These are phyloP conservation scores for Terfezia boudieri DNA, from an alignment of 495 filamentous ascomycete genomes.

Conservation along the genomic window DNA sequence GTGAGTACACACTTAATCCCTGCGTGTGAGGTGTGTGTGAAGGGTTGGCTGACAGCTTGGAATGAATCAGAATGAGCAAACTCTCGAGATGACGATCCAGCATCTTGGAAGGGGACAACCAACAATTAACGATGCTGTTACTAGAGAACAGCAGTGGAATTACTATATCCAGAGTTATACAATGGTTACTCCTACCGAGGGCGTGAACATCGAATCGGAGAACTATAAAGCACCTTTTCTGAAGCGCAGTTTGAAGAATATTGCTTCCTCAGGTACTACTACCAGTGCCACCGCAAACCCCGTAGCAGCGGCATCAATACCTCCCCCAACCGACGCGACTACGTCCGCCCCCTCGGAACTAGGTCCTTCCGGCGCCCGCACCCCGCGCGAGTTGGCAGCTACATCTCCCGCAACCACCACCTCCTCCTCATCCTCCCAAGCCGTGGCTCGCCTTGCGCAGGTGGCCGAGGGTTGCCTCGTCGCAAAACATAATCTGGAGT, in stretches of 20 bases:
- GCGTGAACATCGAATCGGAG: conserved; percentile 36
- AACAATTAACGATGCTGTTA: conserved; percentile 28
- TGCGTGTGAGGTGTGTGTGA: neutral
- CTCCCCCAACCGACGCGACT: neutral
- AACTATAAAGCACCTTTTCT: conserved; percentile 36
- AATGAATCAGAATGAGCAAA: conserved; percentile 8
- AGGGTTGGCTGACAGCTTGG: neutral
- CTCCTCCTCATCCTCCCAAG: neutral
- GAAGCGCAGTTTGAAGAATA: conserved; percentile 38
- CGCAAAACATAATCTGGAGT: conserved; percentile 47
- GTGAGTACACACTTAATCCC: conserved; percentile 6
- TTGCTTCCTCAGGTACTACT: neutral
- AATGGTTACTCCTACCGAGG: conserved; percentile 74
- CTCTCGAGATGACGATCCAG: conserved; percentile 13
- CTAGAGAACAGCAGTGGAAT: conserved; percentile 46
- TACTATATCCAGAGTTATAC: conserved; percentile 86
- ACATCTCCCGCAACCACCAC: conserved; percentile 14
- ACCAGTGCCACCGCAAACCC: too few relatives aligned
- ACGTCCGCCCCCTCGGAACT: neutral
- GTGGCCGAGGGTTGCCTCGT: conserved; percentile 29
- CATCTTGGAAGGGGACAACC: conserved; percentile 14
- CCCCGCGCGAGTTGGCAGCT: conserved; percentile 26
- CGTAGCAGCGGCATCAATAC: conserved; percentile 5
- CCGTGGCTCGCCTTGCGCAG: conserved; percentile 24
- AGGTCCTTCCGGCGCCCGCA: neutral